These are phyloP conservation scores for Adansonia digitata DNA, from an alignment of 345 rosid species.

Conservation along the genomic window DNA sequence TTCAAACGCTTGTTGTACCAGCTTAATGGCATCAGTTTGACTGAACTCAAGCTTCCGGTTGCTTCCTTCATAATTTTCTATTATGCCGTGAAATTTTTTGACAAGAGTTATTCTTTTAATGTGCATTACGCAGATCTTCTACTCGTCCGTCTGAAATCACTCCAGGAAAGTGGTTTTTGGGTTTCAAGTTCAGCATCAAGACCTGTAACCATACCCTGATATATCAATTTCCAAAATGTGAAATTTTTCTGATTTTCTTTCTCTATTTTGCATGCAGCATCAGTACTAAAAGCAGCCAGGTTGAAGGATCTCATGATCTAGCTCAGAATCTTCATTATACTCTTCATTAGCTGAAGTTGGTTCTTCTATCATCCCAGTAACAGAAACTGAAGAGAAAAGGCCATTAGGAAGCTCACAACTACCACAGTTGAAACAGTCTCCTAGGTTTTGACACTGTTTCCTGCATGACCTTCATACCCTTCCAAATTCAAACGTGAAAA, in stretches of 20 bases:
- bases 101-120: constrained; percentile 12
- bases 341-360: constrained; percentile 16
- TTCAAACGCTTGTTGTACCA: constrained; percentile 78
- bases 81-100: constrained; percentile 12
- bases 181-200: constrained; percentile 36
- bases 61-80: constrained; percentile 31
- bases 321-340: constrained; percentile 13
- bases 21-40: constrained; percentile 53
- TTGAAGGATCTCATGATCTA: not conserved
- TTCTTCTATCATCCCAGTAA: constrained; percentile 14
- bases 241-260: constrained; percentile 46
- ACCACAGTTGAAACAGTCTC: not conserved
- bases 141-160: constrained; percentile 15
- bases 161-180: constrained; percentile 23
- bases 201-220: constrained; percentile 69
- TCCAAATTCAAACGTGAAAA: constrained; percentile 18
- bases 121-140: constrained; percentile 10
- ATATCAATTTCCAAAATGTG: constrained; percentile 66
- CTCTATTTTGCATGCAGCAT: constrained; percentile 20
- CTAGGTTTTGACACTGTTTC: not conserved
- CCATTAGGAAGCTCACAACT: not conserved
- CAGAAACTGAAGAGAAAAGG: not conserved
- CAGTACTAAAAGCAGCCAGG: constrained; percentile 6
- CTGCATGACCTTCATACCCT: not conserved
- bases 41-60: constrained; percentile 29